phyloP scores from a whole-genome alignment of 176 grass and related monocot species.

The Oryza officinalis region DNA sequence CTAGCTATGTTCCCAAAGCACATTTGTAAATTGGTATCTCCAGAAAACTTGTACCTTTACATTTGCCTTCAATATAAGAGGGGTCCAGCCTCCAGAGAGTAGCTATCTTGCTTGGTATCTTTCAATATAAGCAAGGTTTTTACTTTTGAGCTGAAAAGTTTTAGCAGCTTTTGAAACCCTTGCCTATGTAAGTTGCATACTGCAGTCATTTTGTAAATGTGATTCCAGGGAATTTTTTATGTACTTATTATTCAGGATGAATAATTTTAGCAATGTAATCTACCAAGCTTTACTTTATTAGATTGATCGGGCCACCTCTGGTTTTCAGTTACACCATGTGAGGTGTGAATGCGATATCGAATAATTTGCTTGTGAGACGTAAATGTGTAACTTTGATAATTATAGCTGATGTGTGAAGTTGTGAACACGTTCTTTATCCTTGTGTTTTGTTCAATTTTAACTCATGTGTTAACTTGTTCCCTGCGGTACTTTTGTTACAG shows the following conservation, averaged over 20 bases:
- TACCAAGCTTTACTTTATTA: neutral
- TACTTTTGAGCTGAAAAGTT: neutral
- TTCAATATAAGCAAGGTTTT: neutral
- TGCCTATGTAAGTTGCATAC: neutral
- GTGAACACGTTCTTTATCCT: neutral
- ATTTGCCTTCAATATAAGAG: neutral
- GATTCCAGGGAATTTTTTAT: neutral
- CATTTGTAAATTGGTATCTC: neutral
- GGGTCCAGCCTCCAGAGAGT: neutral
- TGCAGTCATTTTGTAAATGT: neutral
- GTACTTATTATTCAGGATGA: neutral
- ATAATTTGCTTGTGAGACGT: neutral
- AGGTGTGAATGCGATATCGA: neutral
- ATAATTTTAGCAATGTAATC: neutral
- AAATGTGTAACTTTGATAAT: neutral
- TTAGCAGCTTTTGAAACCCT: too few species aligned
- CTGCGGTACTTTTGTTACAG: slow-evolving; percentile 37
- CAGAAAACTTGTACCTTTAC: neutral
- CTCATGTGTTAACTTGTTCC: neutral
- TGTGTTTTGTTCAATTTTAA: neutral
- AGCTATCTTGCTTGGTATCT: neutral
- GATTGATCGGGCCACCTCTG: neutral
- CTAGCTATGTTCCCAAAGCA: neutral
- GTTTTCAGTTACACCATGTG: neutral
- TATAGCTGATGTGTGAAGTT: neutral